Evolutionary conservation across 345 rosid genomes (phyloP).

Genomic region (Clarkia xantiana): DNA sequence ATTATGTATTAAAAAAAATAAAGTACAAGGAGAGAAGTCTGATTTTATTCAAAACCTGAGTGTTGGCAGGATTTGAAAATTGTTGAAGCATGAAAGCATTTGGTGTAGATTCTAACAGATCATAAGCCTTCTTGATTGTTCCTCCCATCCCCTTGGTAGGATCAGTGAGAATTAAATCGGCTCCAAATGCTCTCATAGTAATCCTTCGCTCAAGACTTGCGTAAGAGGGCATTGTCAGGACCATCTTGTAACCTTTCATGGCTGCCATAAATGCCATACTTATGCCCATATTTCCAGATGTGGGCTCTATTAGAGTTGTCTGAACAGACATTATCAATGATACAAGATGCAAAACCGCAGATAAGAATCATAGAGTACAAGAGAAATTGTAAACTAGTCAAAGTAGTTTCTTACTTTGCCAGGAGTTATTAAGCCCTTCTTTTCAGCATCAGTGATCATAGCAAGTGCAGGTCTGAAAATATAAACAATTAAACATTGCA

Average conservation of each 20-base stretch:
- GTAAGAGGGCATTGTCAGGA: constrained; percentile 94
- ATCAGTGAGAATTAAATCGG: constrained; percentile 81
- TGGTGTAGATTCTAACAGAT: constrained; percentile 68
- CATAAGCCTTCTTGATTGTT: constrained; percentile 77
- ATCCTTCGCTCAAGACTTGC: constrained; percentile 95
- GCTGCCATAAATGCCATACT: constrained; percentile 96
- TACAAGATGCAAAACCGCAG: not conserved
- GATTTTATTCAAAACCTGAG: constrained; percentile 26
- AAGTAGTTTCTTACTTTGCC: constrained; percentile 37
- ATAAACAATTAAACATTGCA: no score
- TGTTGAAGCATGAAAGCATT: constrained; percentile 75
- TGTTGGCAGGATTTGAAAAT: constrained; percentile 78
- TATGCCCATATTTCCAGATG: constrained; percentile 96
- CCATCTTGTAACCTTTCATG: constrained; percentile 76
- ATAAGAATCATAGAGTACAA: not conserved
- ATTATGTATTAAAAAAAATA: no score
- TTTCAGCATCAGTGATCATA: constrained; percentile 77
- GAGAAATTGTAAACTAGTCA: not conserved
- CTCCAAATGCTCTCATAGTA: constrained; percentile 90
- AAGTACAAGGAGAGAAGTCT: no score
- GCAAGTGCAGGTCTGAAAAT: constrained; percentile 62
- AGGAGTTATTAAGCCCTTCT: constrained; percentile 55
- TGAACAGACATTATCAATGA: constrained; percentile 7
- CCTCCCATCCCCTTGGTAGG: constrained; percentile 98
- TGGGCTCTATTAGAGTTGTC: constrained; percentile 91